Percentiles rank a stretch among this genome's conserved stretches.
These are phyloP conservation scores for Aspergillus sclerotialis DNA, from an alignment of 2,329 filamentous ascomycete species.

Conservation along the genomic window DNA sequence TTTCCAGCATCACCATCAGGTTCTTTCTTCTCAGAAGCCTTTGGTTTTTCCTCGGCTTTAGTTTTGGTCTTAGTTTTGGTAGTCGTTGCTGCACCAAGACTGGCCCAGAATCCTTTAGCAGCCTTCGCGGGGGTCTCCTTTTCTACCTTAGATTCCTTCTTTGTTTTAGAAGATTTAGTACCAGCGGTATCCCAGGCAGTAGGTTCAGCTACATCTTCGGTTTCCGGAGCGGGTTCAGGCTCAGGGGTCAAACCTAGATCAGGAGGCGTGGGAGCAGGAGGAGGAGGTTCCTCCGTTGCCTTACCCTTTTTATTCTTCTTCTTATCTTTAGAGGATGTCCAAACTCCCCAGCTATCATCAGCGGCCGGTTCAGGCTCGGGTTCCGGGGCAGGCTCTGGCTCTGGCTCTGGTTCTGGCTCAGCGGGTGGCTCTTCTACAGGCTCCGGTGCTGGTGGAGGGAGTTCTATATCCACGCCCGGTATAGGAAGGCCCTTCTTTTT, in stretches of 20 bases:
- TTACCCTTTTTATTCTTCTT: conserved; percentile 45
- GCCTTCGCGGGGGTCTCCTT: conserved; percentile 33
- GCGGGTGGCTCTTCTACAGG: conserved; percentile 17
- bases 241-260: conserved; percentile 38
- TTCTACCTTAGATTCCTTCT: conserved; percentile 33
- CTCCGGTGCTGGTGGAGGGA: conserved; percentile 16
- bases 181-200: conserved; percentile 33
- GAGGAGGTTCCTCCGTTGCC: conserved; percentile 36
- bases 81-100: conserved; percentile 32
- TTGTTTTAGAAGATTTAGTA: conserved; percentile 29
- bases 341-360: conserved; percentile 26
- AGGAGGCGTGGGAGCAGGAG: conserved; percentile 43
- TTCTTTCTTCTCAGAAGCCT: conserved; percentile 37
- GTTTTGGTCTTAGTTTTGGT: too few species aligned
- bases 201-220: conserved; percentile 28
- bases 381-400: conserved; percentile 24
- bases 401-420: conserved; percentile 15
- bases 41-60: conserved; percentile 35
- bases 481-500: conserved; percentile 22
- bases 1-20: conserved; percentile 11
- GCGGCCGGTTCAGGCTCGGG: conserved; percentile 21
- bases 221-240: conserved; percentile 20
- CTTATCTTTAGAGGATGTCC: conserved; percentile 37
- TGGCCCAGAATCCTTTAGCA: conserved; percentile 39
- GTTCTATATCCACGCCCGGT: conserved; percentile 21